Conservation (phyloP, 139 green algal species). For the Chlamydomonas incerta region DNA sequence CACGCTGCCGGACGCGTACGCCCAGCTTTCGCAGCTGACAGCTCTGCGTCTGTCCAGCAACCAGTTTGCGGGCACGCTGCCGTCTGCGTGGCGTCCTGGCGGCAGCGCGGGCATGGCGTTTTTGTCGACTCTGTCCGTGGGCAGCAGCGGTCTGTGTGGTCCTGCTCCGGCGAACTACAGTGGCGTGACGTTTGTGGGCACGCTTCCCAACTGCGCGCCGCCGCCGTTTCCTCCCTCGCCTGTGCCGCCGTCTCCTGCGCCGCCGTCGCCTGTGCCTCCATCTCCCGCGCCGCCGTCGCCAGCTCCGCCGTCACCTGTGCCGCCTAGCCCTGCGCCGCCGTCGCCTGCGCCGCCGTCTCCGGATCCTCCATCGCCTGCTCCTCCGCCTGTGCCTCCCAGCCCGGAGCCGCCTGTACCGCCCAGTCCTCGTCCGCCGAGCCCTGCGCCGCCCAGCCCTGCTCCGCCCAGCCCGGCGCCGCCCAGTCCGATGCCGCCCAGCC, state of each 20-base stretch:
- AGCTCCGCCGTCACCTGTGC: background rate
- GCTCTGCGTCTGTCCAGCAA: conserved; percentile 44
- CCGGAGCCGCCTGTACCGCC: background rate
- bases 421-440: too few relatives aligned
- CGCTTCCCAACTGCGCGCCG: background rate
- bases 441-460: background rate
- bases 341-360: background rate
- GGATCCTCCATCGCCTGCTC: background rate
- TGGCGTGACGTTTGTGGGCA: background rate
- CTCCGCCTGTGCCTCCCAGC: too few relatives aligned
- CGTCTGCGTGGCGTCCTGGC: background rate
- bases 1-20: background rate
- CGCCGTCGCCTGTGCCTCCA: too few relatives aligned
- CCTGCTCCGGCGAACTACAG: background rate
- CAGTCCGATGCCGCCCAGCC: background rate
- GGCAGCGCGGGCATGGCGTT: background rate
- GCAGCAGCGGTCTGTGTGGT: background rate
- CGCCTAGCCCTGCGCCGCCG: background rate
- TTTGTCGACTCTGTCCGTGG: background rate
- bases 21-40: background rate
- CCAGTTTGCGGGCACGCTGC: conserved; percentile 35
- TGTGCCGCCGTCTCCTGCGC: background rate
- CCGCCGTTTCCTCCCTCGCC: background rate
- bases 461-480: background rate
- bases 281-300: too few relatives aligned